Conservation (phyloP, 78 protist species). For the Blattamonas nauphoetae region DNA sequence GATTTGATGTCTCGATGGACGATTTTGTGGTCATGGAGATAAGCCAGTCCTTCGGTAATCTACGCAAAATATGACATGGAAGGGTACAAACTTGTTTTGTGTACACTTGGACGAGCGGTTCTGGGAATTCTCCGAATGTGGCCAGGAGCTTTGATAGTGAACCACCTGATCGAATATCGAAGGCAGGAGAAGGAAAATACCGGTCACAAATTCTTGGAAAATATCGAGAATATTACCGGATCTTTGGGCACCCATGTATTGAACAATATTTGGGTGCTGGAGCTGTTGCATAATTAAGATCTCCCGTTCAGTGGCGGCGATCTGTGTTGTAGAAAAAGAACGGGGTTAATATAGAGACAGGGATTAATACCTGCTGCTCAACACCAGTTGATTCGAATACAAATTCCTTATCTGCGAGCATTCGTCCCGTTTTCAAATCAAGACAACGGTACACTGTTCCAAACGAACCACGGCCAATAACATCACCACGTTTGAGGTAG, state of each 20-base stretch:
- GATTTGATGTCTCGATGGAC: constrained; percentile 13
- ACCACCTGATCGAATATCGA: neutral
- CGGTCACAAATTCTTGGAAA: constrained; percentile 8
- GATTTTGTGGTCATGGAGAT: neutral
- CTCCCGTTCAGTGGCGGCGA: neutral
- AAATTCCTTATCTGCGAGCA: neutral
- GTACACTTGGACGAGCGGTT: neutral
- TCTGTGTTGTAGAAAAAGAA: neutral
- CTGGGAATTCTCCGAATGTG: neutral
- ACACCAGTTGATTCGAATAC: neutral
- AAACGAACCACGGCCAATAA: constrained; percentile 9
- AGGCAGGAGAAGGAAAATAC: too few species aligned
- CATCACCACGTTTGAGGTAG: neutral
- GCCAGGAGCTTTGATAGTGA: neutral
- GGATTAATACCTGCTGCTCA: neutral
- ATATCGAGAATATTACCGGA: neutral
- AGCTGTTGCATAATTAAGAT: neutral
- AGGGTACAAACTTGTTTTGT: neutral
- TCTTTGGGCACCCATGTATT: neutral
- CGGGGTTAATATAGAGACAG: neutral
- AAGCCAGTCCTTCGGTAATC: neutral
- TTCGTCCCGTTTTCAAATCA: constrained; percentile 3
- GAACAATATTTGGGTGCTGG: constrained; percentile 2
- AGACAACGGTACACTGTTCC: neutral
- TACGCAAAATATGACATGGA: neutral